Conservation (phyloP, 192 early-diverging fungal genomes). For the Allomyces arbusculus region DNA sequence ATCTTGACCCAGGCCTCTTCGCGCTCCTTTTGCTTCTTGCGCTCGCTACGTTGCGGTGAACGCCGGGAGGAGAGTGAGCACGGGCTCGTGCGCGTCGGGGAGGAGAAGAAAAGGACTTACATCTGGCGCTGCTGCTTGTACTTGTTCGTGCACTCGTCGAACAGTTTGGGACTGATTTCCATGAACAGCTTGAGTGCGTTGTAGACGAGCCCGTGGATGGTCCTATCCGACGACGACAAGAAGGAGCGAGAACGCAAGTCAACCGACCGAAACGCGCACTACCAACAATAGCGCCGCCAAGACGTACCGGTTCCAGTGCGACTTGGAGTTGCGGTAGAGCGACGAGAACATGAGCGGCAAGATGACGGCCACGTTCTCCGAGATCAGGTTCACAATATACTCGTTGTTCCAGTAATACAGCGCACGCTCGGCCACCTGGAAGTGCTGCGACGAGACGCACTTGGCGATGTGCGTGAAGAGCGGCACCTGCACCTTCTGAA, state of each 20-base stretch:
- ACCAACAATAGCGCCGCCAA: not conserved
- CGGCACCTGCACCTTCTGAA: conserved; percentile 69
- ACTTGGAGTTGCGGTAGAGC: conserved; percentile 81
- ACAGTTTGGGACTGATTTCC: conserved; percentile 83
- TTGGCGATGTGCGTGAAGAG: conserved; percentile 79
- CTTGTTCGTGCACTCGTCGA: conserved; percentile 86
- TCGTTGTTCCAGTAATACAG: conserved; percentile 98
- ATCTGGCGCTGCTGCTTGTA: conserved; percentile 74
- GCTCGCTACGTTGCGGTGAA: conserved; percentile 30
- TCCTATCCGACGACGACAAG: no score
- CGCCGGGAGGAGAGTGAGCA: not conserved
- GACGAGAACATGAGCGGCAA: conserved; percentile 90
- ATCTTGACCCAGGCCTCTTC: conserved; percentile 61
- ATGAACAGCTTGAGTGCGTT: conserved; percentile 94
- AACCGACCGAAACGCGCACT: not conserved
- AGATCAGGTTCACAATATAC: conserved; percentile 88
- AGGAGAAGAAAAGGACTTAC: conserved; percentile 22
- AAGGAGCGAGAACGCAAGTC: not conserved
- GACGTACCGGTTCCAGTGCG: conserved; percentile 85
- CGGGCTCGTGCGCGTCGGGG: not conserved
- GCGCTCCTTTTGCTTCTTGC: conserved; percentile 57
- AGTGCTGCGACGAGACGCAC: conserved; percentile 92
- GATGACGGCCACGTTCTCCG: conserved; percentile 74
- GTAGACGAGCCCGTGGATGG: conserved; percentile 94
- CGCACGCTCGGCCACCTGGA: conserved; percentile 97